Evolutionary conservation across 495 filamentous ascomycete species (phyloP).

Genomic region (Penicillium flavigenum): DNA sequence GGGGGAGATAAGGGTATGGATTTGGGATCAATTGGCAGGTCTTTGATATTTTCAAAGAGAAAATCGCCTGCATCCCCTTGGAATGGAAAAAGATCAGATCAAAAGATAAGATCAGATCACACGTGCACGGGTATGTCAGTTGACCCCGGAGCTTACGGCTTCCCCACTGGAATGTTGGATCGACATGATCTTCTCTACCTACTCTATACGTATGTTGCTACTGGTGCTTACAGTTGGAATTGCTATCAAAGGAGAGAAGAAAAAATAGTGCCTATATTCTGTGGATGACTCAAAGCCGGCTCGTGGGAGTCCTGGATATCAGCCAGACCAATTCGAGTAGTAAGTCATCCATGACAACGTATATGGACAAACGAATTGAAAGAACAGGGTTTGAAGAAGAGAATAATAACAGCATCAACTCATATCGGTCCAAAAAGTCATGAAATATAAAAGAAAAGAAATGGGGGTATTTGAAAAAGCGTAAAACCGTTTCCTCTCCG

Average conservation of each 20-base stretch:
- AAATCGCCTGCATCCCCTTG: background rate
- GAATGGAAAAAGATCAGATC: conserved; percentile 2
- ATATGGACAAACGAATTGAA: conserved; percentile 32
- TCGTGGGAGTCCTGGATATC: background rate
- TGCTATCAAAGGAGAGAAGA: conserved; percentile 5
- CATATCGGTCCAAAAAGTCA: conserved; percentile 29
- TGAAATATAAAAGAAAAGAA: conserved; percentile 23
- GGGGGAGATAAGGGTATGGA: background rate
- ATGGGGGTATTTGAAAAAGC: conserved; percentile 39
- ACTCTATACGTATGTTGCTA: background rate
- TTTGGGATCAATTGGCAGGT: conserved; percentile 3
- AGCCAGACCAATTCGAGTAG: conserved; percentile 1
- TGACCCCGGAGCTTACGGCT: conserved; percentile 25
- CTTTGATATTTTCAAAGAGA: background rate
- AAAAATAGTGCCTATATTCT: conserved; percentile 19
- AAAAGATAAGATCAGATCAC: conserved; percentile 33
- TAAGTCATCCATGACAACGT: conserved; percentile 14
- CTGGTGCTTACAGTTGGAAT: background rate
- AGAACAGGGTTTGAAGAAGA: conserved; percentile 13
- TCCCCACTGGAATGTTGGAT: conserved; percentile 27
- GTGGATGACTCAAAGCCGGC: conserved; percentile 2
- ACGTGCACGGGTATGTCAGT: conserved; percentile 27
- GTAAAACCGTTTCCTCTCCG: conserved; percentile 31
- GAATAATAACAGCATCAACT: conserved; percentile 33
- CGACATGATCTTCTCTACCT: conserved; percentile 22